Percentiles rank a stretch among this genome's conserved stretches.
phyloP scores from a whole-genome alignment of 2,329 filamentous ascomycete genomes.

The Venturiaceae sp. region DNA sequence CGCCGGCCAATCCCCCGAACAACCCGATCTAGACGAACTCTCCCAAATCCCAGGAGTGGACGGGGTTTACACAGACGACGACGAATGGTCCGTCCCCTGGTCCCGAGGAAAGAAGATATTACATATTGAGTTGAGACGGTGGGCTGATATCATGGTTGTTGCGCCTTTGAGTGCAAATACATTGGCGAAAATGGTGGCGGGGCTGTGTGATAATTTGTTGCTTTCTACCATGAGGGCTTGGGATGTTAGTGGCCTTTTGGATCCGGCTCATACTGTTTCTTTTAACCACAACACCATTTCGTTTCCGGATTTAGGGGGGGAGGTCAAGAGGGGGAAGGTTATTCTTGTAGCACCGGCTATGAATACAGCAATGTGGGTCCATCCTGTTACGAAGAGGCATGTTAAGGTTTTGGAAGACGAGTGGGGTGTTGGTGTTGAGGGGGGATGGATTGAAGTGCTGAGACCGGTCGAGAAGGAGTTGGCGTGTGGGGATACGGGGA shows the following conservation, averaged over 20 bases:
- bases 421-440: conserved; percentile 49
- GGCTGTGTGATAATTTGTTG: conserved; percentile 69
- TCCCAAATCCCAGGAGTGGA: conserved; percentile 60
- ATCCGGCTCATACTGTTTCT: conserved; percentile 20
- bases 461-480: conserved; percentile 64
- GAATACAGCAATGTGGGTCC: conserved; percentile 86
- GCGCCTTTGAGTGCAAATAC: conserved; percentile 77
- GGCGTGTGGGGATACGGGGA: conserved; percentile 76
- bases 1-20: conserved; percentile 63
- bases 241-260: conserved; percentile 62
- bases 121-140: conserved; percentile 79
- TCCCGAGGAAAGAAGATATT: conserved; percentile 67
- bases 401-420: conserved; percentile 60
- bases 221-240: conserved; percentile 71
- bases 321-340: not conserved
- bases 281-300: not conserved
- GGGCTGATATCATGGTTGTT: conserved; percentile 73
- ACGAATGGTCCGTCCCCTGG: conserved; percentile 80
- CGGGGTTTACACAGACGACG: conserved; percentile 69
- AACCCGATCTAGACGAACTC: conserved; percentile 57
- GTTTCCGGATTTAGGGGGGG: not conserved
- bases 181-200: conserved; percentile 72
- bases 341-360: conserved; percentile 42
- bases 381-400: conserved; percentile 70
- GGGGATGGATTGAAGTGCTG: conserved; percentile 58